Percentiles rank a stretch among this genome's conserved stretches.
These are phyloP conservation scores for Neostapfia colusana DNA, from an alignment of 176 grass and related monocot genomes.

Conservation along the genomic window DNA sequence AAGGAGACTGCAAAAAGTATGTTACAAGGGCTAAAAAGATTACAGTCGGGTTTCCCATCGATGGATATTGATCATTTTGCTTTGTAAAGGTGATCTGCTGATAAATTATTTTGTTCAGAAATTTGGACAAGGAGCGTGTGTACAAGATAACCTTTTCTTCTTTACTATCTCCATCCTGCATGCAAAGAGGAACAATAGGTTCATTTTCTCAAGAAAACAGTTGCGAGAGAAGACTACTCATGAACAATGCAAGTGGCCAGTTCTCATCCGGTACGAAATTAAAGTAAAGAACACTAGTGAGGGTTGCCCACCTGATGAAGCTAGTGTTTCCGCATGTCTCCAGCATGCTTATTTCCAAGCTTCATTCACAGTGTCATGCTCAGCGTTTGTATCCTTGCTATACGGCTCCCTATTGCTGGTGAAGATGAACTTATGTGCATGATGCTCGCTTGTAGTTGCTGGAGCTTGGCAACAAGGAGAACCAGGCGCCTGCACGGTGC, in stretches of 20 bases:
- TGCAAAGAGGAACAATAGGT: conserved; percentile 27
- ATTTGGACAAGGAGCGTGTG: conserved; percentile 1
- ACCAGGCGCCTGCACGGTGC: conserved; percentile 55
- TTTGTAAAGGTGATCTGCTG: conserved; percentile 28
- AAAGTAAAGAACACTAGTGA: conserved; percentile 21
- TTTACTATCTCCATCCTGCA: conserved; percentile 31
- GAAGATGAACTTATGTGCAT: conserved; percentile 39
- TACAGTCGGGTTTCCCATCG: conserved; percentile 53
- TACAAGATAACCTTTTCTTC: conserved; percentile 19
- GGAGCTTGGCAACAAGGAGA: conserved; percentile 51
- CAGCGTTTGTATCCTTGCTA: conserved; percentile 55
- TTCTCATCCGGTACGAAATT: conserved; percentile 4
- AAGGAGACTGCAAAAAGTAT: conserved; percentile 84
- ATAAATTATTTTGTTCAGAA: conserved; percentile 20
- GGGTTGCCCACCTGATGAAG: conserved; percentile 37
- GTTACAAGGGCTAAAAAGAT: conserved; percentile 67
- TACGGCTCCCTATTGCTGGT: conserved; percentile 38
- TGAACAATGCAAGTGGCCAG: neutral
- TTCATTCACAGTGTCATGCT: conserved; percentile 40
- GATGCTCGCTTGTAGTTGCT: conserved; percentile 47
- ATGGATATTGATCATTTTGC: conserved; percentile 81
- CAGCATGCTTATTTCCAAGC: neutral
- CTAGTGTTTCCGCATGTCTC: conserved; percentile 11
- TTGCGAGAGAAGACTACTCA: conserved; percentile 1
- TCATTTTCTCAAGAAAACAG: conserved; percentile 24